Evolutionary conservation across 352 stramenopile species (phyloP), one percentile per base, ranked within the genome.

Genomic region (Globisporangium irregulare): DNA sequence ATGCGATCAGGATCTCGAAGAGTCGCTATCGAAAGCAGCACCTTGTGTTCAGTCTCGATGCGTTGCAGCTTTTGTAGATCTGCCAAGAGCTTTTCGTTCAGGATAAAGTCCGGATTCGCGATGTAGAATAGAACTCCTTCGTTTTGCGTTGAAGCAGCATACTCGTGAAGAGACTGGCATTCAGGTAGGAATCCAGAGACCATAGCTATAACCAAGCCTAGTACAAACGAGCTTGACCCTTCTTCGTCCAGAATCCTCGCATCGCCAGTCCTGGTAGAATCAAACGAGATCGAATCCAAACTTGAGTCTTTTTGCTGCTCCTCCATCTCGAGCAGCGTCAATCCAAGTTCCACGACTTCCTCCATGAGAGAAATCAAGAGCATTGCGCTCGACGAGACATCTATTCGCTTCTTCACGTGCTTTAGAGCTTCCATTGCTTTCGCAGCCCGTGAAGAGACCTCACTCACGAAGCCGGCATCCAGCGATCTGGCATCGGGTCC

Each of bases 11-110:
- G 68, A 64, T 91, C 73, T 18, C 79, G 79, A 3, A 93, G 24
- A 22, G 73, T 79, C 32, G 69, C 72, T 10, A 93, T 20, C 0
- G 85, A 91, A 7, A 93, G 70, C 14, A 91, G n/a, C 15, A 87
- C 48, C n/a, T 73, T 70, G 54, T 81, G 86, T n/a, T 90, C 76
- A 5, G 60, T 29, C 29, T 82, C 75, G 55, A 93, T 70, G 32
- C 74, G 77, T 36, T 75, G 62, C 15, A 89, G 59, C 59, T 77
- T 78, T 41, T 79, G 74, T 7, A 93, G 63, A 71, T 87, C 79
- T 15, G n/a, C 36, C 6, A 84, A 46, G 18, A 87, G 36, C 50
- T 24, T 22, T 41, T 81, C 58, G 25, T n/a, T 77, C 56, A 80
- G 1, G 64, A 76, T 48, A 68, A 73, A 86, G 10, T 70, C 65